phyloP scores from a whole-genome alignment of 2,329 filamentous ascomycete species.

The Arthrobotrys sphaeroides region DNA sequence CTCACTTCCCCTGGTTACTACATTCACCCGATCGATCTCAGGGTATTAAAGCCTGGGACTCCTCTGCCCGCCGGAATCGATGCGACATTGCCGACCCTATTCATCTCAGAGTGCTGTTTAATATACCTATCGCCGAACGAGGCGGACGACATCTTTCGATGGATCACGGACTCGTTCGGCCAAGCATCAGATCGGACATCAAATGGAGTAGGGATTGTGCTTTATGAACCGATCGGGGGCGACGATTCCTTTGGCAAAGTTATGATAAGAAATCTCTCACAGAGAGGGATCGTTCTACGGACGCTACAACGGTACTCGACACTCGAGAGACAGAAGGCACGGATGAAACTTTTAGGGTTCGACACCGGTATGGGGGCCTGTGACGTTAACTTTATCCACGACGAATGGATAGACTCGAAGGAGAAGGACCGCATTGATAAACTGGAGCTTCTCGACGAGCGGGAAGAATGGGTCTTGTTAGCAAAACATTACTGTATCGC shows the following conservation, averaged over 20 bases:
- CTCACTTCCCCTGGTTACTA: slow-evolving; percentile 55
- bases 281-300: slow-evolving; percentile 82
- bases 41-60: slow-evolving; percentile 54
- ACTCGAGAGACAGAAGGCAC: slow-evolving; percentile 72
- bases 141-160: slow-evolving; percentile 72
- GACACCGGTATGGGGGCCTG: slow-evolving; percentile 62
- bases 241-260: slow-evolving; percentile 86
- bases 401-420: slow-evolving; percentile 64
- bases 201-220: slow-evolving; percentile 69
- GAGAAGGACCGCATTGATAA: slow-evolving; percentile 83
- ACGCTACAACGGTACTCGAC: slow-evolving; percentile 78
- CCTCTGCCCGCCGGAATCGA: slow-evolving; percentile 54
- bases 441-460: slow-evolving; percentile 89
- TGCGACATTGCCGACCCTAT: slow-evolving; percentile 72
- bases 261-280: slow-evolving; percentile 89
- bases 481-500: slow-evolving; percentile 88
- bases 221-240: slow-evolving; percentile 90
- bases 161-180: slow-evolving; percentile 66
- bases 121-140: slow-evolving; percentile 79
- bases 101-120: slow-evolving; percentile 95
- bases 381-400: slow-evolving; percentile 42
- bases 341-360: slow-evolving; percentile 71
- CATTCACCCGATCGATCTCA: slow-evolving; percentile 58
- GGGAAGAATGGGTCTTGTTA: slow-evolving; percentile 91
- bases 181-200: slow-evolving; percentile 36